Base-by-base conservation (phyloP, 768 basidiomycete genomes). In the Pholiota microspora region DNA sequence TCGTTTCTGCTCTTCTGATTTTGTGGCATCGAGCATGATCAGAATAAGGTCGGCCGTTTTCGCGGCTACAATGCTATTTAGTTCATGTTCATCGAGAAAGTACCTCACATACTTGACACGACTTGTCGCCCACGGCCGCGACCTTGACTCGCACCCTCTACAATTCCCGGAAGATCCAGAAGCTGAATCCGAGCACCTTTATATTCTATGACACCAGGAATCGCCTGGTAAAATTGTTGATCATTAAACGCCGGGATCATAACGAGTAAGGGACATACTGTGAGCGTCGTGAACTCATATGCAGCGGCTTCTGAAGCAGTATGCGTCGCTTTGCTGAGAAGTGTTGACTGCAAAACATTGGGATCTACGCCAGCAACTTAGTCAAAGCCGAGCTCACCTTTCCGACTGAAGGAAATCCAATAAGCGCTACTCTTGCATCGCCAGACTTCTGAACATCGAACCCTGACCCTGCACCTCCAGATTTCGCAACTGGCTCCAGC, bases 171-270 rank as follows among this genome's bases (percentile, higher is more conserved):
- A 28, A 98, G 75, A 82, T 98, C 95, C 13, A 98, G 81, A 40
- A 98, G 80, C 67, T 99, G 97, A 53, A 98, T 94, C 38, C 92
- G 81, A 34, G 80, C 80, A 25, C 97, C 97, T 69, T 96, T 86
- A 68, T 98, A 91, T 64, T 98, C 95, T 15, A 98, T 84, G 2
- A 98, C 97, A 46, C 97, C 97, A 31, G 97, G 96, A 57, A 99
- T 98, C 8, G 97, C 96, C 85, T 92, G 35, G 7, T 12, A 31
- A 12, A 31, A 12, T n/a, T n/a, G n/a, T n/a, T n/a, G n/a, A n/a
- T n/a, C n/a, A 10, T 59, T 38, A 45, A 51, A 7, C 54, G 15
- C 23, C 57, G 57, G 56, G 52, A 61, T 34, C 34, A 42, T 21
- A 45, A 32, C 31, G 34, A 32, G 16, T 12, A 42, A 34, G 42